Evolutionary conservation across 306 rosid species (phyloP).

Genomic region (Medicago arabica): DNA sequence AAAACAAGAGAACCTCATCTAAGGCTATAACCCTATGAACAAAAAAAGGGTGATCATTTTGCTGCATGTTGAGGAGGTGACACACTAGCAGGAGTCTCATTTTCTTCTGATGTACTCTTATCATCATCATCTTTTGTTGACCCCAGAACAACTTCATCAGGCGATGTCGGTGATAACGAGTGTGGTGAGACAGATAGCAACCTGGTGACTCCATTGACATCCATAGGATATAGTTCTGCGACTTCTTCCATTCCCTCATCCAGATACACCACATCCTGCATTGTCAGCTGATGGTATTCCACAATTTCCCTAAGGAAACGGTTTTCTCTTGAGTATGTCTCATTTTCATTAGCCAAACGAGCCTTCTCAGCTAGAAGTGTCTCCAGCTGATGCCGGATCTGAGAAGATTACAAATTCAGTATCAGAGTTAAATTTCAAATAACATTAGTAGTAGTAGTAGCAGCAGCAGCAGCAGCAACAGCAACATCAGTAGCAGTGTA

Average conservation of each 20-base stretch:
- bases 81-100: conserved; percentile 43
- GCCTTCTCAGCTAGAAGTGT: conserved; percentile 95
- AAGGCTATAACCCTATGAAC: conserved; percentile 49
- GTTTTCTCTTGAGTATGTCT: conserved; percentile 85
- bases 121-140: conserved; percentile 50
- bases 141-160: conserved; percentile 41
- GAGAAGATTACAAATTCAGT: conserved; percentile 31
- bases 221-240: conserved; percentile 73
- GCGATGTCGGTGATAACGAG: conserved; percentile 56
- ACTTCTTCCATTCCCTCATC: conserved; percentile 93
- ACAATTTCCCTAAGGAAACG: conserved; percentile 95
- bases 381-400: conserved; percentile 94
- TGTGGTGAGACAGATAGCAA: conserved; percentile 55
- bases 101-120: conserved; percentile 42
- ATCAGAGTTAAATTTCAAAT: conserved; percentile 3
- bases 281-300: conserved; percentile 93
- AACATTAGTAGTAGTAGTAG: neutral
- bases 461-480: neutral
- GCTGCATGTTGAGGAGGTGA: conserved; percentile 47
- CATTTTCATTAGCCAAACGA: conserved; percentile 84
- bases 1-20: conserved; percentile 41
- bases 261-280: conserved; percentile 91
- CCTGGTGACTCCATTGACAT: conserved; percentile 47
- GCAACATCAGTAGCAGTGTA: neutral
- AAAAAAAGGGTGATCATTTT: conserved; percentile 38